These are phyloP conservation scores for Bonia amplexicaulis DNA, from an alignment of 176 grass and related monocot genomes.

Conservation along the genomic window DNA sequence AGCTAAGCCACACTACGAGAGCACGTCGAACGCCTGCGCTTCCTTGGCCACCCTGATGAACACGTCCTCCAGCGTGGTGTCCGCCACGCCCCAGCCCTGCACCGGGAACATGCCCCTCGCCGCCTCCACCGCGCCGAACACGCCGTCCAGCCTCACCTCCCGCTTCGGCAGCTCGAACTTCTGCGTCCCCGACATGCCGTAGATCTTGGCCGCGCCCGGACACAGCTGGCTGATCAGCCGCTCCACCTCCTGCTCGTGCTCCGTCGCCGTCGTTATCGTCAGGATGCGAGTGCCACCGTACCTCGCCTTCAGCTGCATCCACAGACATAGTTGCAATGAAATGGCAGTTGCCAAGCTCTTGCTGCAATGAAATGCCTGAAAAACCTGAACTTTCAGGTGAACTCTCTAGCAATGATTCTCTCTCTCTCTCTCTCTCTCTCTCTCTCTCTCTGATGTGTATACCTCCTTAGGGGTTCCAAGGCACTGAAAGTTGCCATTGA, in stretches of 20 bases:
- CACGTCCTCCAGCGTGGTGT: slow-evolving; percentile 81
- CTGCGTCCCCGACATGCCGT: slow-evolving; percentile 74
- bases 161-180: slow-evolving; percentile 66
- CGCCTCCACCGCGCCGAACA: slow-evolving; percentile 59
- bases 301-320: slow-evolving; percentile 55
- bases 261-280: slow-evolving; percentile 57
- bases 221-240: slow-evolving; percentile 30
- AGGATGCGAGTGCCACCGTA: slow-evolving; percentile 63
- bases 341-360: not conserved
- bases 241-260: slow-evolving; percentile 54
- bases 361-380: not conserved
- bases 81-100: slow-evolving; percentile 73
- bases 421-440: too few species aligned
- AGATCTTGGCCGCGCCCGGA: slow-evolving; percentile 46
- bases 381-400: not conserved
- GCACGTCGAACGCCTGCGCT: slow-evolving; percentile 46
- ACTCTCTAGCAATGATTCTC: not conserved
- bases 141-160: slow-evolving; percentile 39
- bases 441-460: not conserved
- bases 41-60: slow-evolving; percentile 85
- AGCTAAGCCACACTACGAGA: slow-evolving; percentile 38
- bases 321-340: not conserved
- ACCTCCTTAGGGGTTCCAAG: slow-evolving; percentile 86
- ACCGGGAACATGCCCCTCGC: slow-evolving; percentile 48
- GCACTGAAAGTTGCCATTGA: slow-evolving; percentile 72